phyloP scores from a whole-genome alignment of 2,329 filamentous ascomycete genomes.

The Aspergillus sp. region DNA sequence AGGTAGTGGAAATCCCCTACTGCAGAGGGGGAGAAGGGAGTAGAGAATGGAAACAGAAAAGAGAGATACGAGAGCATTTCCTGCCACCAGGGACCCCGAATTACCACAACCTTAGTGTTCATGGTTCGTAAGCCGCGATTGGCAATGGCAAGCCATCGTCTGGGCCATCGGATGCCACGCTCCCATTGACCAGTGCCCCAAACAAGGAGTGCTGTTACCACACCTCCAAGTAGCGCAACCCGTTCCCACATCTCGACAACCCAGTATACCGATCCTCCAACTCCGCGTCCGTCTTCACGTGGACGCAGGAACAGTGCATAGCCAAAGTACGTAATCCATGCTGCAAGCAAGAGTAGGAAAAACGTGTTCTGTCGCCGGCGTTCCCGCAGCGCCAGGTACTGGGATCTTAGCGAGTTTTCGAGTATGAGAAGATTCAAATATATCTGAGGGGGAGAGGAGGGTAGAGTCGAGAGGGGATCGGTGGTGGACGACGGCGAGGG shows the following conservation, averaged over 20 bases:
- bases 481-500: conserved; percentile 46
- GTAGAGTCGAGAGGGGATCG: conserved; percentile 76
- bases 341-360: conserved; percentile 74
- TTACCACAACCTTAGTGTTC: conserved; percentile 94
- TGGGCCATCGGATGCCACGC: conserved; percentile 87
- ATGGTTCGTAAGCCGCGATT: conserved; percentile 88
- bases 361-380: conserved; percentile 90
- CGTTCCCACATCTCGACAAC: conserved; percentile 87
- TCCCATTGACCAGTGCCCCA: conserved; percentile 98
- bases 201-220: conserved; percentile 81
- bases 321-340: conserved; percentile 82
- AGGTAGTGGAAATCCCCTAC: conserved; percentile 74
- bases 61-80: conserved; percentile 71
- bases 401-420: conserved; percentile 86
- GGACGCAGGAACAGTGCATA: conserved; percentile 93
- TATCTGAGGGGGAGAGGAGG: conserved; percentile 92
- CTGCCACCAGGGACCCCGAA: conserved; percentile 77
- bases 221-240: conserved; percentile 84
- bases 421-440: conserved; percentile 98
- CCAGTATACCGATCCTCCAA: conserved; percentile 96
- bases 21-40: conserved; percentile 62
- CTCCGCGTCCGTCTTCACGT: conserved; percentile 87
- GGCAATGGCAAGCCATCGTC: conserved; percentile 83
- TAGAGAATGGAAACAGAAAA: conserved; percentile 75
- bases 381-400: conserved; percentile 87